Base-by-base conservation (phyloP, 2,329 filamentous ascomycete species). In the Colletotrichum cordylinicola region DNA sequence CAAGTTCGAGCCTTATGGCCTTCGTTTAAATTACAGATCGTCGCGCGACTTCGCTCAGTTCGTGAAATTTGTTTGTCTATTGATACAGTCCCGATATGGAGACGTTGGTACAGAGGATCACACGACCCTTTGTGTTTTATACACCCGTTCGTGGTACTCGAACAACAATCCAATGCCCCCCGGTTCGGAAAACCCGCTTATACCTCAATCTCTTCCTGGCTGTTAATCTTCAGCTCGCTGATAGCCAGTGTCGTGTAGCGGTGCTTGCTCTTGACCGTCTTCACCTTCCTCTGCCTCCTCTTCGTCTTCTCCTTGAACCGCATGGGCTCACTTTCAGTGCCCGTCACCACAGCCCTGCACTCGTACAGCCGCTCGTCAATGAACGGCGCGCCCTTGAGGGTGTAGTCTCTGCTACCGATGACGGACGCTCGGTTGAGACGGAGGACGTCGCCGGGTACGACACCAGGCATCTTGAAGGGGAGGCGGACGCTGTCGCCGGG, bases 341-440 rank as follows among this genome's bases (percentile, higher is more conserved):
- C 96, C 77, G 97, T 90, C 31, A 99, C 96, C 39, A 93, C 92
- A 18, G 96, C 95, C 74, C 96, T 91, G 85, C 96, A 98, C 83
- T 95, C 94, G 81, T 96, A 98, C 74, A 98, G 85, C 70, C 92
- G 87, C 84, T 96, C 94, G 83, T 98, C 96, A 77, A 98, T 86
- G 82, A 94, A 96, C n/a, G 94, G 92, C 6, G 90, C 87, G 7
- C 94, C 95, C 84, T 96, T 95, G 78, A 98, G 88, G 7, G 96
- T 98, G 86, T 95, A 98, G 84, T 98, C 96, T 78, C 97, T 91
- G 79, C 93, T 96, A 33, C 97, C 97, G 60, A 99, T 87, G 70
- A 93, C 88, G 55, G 92, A 93, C 29, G 96, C 97, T 72, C 96
- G 93, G 86, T 98, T 96, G 74, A 99, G 90, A 8, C 96, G 94